These are phyloP conservation scores for Zygoascus meyerae DNA, from an alignment of 1,139 yeast genomes.

Conservation along the genomic window DNA sequence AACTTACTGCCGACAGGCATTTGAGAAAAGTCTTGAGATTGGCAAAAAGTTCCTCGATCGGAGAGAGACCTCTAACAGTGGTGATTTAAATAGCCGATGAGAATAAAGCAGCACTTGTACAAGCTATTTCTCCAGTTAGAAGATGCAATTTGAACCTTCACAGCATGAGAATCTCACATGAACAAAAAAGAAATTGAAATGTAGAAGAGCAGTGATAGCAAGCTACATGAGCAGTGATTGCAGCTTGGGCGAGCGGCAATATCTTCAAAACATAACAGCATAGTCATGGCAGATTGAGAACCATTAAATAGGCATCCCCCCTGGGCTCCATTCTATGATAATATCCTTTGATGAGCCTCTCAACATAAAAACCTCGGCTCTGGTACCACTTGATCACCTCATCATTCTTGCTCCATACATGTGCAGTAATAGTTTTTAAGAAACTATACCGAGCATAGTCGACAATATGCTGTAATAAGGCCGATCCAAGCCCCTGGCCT, in stretches of 20 bases:
- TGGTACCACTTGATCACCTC: constrained; percentile 52
- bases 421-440: constrained; percentile 54
- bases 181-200: constrained; percentile 20
- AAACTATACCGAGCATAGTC: constrained; percentile 47
- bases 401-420: constrained; percentile 48
- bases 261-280: too few species aligned
- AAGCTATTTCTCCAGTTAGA: too few species aligned
- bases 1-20: too few species aligned
- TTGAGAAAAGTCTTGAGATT: too few species aligned
- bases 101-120: too few species aligned
- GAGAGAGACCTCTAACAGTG: too few species aligned
- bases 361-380: constrained; percentile 46
- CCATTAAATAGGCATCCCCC: constrained; percentile 30
- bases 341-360: constrained; percentile 42
- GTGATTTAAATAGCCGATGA: too few species aligned
- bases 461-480: constrained; percentile 50
- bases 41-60: too few species aligned
- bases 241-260: too few species aligned
- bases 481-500: constrained; percentile 54
- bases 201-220: constrained; percentile 6
- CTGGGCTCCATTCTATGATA: constrained; percentile 39
- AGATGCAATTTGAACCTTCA: too few species aligned
- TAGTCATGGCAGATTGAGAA: constrained; percentile 5
- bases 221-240: neutral
- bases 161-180: too few species aligned